Base-by-base conservation (phyloP, 768 basidiomycete species). In the Termitomyces sp. region DNA sequence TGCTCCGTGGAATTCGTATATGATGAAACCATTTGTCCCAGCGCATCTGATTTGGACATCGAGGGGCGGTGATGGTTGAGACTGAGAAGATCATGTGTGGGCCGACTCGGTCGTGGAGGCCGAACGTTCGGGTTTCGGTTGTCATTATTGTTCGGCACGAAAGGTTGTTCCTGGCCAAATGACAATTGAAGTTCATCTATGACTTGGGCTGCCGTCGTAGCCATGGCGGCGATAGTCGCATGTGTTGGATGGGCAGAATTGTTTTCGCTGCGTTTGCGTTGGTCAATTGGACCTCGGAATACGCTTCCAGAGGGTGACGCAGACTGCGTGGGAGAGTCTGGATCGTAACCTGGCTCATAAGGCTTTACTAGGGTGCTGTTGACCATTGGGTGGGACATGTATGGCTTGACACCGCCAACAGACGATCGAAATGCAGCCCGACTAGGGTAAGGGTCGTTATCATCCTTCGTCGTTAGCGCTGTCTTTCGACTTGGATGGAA, bases 321-420 rank as follows among this genome's bases (percentile, higher is more conserved):
- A 27, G 64, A 54, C 35, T 59, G 43, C 12, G 63, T 46, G 23
- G 68, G 66, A 43, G 66, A 62, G 45, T 68, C 62, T 44, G 67
- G 66, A 12, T 62, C 64, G 48, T 68, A 64, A 21, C 61, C 58
- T 39, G 58, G 39, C 6, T 42, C 56, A 53, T 64, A 58, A 19
- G 60, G 62, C 34, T 66, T 65, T 28, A 61, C 54, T 41, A 46
- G 57, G 42, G 61, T 59, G 54, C 56, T 60, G 17, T 51, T 68
- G 4, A 77, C 70, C 52, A 70, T 63, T 1, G 78, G 76, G 52
- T 79, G 77, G 11, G 77, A 77, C 75, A 77, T 77, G 66, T 73
- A 79, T 7, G 76, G 76, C 58, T 78, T 79, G 34, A 61, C 55
- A 11, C 51, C 50, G 51, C 65, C 65, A 34, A 68, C 57, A 61